Evolutionary conservation across 371 early-diverging fungal species (phyloP).

Genomic region (Cokeromyces recurvatus): DNA sequence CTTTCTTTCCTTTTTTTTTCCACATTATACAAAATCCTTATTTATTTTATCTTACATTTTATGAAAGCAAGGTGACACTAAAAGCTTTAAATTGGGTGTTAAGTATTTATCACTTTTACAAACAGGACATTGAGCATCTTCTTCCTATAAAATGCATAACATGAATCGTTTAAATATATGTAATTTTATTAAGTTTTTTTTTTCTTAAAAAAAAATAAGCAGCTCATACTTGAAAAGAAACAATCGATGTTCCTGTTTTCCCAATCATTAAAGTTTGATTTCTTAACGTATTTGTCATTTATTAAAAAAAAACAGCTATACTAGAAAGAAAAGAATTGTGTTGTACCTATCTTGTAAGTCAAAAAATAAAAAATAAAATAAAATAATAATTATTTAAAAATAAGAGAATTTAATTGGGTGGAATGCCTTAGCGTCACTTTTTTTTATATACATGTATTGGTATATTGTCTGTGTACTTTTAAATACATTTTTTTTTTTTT

Average conservation of each 20-base stretch:
- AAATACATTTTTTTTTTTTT: no score
- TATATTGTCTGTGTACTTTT: no score
- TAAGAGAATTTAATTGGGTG: no score
- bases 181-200: no score
- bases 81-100: slow-evolving; percentile 87
- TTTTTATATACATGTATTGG: background rate
- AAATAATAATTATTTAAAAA: no score
- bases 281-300: slow-evolving; percentile 22
- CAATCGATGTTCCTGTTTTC: slow-evolving; percentile 38
- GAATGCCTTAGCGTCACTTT: background rate
- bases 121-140: slow-evolving; percentile 90
- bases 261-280: slow-evolving; percentile 38
- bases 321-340: background rate
- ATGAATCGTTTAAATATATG: no score
- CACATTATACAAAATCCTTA: no score
- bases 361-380: no score
- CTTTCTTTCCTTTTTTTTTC: no score
- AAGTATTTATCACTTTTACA: slow-evolving; percentile 95
- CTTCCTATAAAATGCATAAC: slow-evolving; percentile 44
- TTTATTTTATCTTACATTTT: slow-evolving; percentile 65
- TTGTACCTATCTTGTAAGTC: background rate
- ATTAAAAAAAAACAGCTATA: no score
- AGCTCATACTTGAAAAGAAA: slow-evolving; percentile 44
- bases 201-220: no score
- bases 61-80: slow-evolving; percentile 97